Percentiles rank a stretch among this genome's conserved stretches.
Evolutionary conservation across 2,329 filamentous ascomycete species (phyloP).

Genomic region (Pseudogymnoascus sp.): DNA sequence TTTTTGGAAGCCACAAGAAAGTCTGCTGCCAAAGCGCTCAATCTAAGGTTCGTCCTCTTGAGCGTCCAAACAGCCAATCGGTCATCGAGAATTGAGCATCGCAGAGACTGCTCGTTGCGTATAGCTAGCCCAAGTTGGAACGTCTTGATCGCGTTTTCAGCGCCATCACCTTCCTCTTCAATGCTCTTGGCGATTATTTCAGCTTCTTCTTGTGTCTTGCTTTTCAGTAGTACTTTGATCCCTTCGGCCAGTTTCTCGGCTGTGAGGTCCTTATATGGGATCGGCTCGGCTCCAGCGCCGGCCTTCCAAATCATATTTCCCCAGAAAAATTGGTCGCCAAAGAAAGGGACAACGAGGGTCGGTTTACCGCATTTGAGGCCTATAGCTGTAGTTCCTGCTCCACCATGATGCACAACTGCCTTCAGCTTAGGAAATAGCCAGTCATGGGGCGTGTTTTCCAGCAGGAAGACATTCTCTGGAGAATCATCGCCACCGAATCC

Average conservation of each 20-base stretch:
- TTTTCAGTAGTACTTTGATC: constrained; percentile 57
- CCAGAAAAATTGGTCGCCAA: constrained; percentile 72
- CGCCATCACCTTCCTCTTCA: constrained; percentile 54
- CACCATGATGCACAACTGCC: constrained; percentile 62
- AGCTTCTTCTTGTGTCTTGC: constrained; percentile 50
- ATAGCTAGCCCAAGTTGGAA: constrained; percentile 55
- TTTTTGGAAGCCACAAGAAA: constrained; percentile 53
- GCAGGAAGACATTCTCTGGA: constrained; percentile 56
- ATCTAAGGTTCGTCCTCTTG: constrained; percentile 48
- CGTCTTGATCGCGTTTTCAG: constrained; percentile 56
- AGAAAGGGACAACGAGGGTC: constrained; percentile 67
- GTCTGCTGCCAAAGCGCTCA: constrained; percentile 57
- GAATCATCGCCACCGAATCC: constrained; percentile 50
- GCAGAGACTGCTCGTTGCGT: constrained; percentile 44
- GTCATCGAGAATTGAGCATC: constrained; percentile 57
- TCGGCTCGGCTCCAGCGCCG: constrained; percentile 54
- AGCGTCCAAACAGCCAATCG: constrained; percentile 57
- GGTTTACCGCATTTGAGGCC: constrained; percentile 60
- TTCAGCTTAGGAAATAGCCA: constrained; percentile 60
- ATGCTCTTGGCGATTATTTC: constrained; percentile 53
- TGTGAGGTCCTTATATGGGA: constrained; percentile 59
- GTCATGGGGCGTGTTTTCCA: constrained; percentile 64
- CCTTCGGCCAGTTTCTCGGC: constrained; percentile 59
- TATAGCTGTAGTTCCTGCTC: constrained; percentile 64
- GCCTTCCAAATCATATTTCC: constrained; percentile 57